Percentiles rank a stretch among this genome's conserved stretches.
These are phyloP conservation scores for Quercus robur DNA, from an alignment of 306 rosid genomes.

Conservation along the genomic window DNA sequence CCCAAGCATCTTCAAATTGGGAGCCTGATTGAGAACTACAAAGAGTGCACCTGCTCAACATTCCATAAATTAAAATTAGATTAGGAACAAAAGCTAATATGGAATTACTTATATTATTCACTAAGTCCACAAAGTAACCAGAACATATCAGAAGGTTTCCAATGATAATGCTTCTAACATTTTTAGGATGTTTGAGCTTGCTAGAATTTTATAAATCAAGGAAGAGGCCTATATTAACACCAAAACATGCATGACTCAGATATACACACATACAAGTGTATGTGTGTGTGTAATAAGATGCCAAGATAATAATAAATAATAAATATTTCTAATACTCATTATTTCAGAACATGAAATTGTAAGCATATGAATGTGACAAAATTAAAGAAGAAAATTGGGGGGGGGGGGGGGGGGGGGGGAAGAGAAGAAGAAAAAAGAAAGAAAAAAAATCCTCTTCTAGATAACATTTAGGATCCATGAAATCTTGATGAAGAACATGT, in stretches of 20 bases:
- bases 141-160: neutral
- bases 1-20: conserved; percentile 92
- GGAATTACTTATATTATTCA: neutral
- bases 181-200: neutral
- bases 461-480: neutral
- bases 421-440: too few species aligned
- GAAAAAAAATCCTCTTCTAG: neutral
- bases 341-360: neutral
- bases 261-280: neutral
- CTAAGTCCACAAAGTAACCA: neutral
- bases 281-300: neutral
- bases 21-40: conserved; percentile 71
- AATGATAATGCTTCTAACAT: neutral
- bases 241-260: neutral
- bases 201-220: neutral
- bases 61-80: conserved; percentile 21
- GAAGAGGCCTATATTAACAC: neutral
- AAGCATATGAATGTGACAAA: neutral
- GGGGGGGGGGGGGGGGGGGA: too few species aligned
- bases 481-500: neutral
- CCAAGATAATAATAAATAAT: neutral
- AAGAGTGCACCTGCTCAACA: conserved; percentile 76
- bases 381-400: neutral
- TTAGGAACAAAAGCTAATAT: conserved; percentile 8
- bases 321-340: neutral